Conservation (phyloP, 1,139 yeast genomes). For the Suhomyces taliae region DNA sequence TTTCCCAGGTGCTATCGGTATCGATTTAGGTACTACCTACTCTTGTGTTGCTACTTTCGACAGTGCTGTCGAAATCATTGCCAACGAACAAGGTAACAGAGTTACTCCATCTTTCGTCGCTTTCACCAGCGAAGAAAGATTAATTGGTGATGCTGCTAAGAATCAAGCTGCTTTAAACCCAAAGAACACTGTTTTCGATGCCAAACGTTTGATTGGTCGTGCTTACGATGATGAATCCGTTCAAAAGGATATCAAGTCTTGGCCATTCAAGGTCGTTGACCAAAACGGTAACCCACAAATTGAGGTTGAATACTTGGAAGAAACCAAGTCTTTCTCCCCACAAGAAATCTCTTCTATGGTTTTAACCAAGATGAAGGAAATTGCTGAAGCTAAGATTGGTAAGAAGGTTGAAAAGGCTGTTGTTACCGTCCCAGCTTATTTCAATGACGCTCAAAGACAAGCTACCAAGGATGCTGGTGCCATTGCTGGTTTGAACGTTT, state of each 20-base stretch:
- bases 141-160: constrained; percentile 99
- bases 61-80: constrained; percentile 91
- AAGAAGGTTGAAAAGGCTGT: constrained; percentile 93
- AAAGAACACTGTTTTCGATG: constrained; percentile 93
- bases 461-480: constrained; percentile 99
- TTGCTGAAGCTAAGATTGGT: constrained; percentile 95
- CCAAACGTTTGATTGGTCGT: constrained; percentile 97
- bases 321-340: constrained; percentile 92
- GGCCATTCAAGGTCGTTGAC: constrained; percentile 95
- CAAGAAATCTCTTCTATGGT: constrained; percentile 98
- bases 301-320: constrained; percentile 92
- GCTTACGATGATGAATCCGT: constrained; percentile 87
- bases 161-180: constrained; percentile 99
- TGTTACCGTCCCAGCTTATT: constrained; percentile 95
- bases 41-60: constrained; percentile 97
- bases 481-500: constrained; percentile 94
- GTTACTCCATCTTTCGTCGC: constrained; percentile 98
- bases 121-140: constrained; percentile 95
- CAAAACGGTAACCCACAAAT: constrained; percentile 84
- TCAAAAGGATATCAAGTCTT: constrained; percentile 93
- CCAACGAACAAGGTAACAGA: constrained; percentile 99
- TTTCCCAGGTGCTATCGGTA: constrained; percentile 99
- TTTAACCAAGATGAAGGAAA: constrained; percentile 96
- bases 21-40: constrained; percentile 99
- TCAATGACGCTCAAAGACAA: constrained; percentile 97